phyloP scores from a whole-genome alignment of 768 basidiomycete species.

The Naganishia kalamii region DNA sequence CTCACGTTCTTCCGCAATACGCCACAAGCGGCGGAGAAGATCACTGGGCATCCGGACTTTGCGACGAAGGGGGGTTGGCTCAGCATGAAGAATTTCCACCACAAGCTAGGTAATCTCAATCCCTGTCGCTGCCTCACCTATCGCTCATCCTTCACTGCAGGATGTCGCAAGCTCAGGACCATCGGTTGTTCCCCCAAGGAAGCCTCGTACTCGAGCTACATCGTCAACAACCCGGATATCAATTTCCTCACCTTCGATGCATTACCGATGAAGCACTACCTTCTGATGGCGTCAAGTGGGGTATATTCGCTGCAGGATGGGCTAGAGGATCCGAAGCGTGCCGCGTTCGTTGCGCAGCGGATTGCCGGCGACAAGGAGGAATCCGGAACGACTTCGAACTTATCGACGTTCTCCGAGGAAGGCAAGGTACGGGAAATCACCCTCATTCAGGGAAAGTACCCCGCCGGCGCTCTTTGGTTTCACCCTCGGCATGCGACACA shows the following conservation, averaged over 20 bases:
- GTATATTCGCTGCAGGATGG: neutral
- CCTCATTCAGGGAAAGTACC: neutral
- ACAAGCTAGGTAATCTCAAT: slow-evolving; percentile 7
- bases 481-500: slow-evolving; percentile 8
- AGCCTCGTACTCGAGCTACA: slow-evolving; percentile 25
- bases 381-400: neutral
- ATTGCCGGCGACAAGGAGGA: neutral
- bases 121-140: neutral
- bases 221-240: slow-evolving; percentile 25
- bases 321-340: neutral
- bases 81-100: slow-evolving; percentile 8
- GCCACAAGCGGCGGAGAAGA: slow-evolving; percentile 18
- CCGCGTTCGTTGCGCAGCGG: neutral
- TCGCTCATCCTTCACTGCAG: slow-evolving; percentile 2
- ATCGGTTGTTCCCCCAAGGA: slow-evolving; percentile 19
- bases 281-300: neutral
- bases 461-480: neutral
- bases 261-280: slow-evolving; percentile 13
- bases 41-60: slow-evolving; percentile 24
- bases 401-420: neutral
- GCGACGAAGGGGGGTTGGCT: slow-evolving; percentile 24
- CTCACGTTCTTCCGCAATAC: slow-evolving; percentile 25
- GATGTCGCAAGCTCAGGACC: slow-evolving; percentile 2
- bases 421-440: neutral
- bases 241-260: slow-evolving; percentile 24